A percentile compares a stretch with the other conserved stretches of the same genome.
Conservation (phyloP, 441 rosid species). For the Capsella rubella region DNA sequence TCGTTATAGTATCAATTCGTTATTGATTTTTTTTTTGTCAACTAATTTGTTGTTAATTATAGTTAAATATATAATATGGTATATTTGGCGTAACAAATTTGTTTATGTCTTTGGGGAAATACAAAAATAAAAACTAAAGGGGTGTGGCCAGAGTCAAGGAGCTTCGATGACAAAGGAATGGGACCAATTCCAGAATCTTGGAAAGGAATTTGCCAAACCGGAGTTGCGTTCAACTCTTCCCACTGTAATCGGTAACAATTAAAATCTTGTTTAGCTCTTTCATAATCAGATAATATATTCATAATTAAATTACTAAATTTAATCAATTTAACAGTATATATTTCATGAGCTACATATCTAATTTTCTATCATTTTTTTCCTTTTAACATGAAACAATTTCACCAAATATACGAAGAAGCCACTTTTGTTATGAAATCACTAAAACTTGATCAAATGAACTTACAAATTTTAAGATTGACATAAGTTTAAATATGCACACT, state of each 20-base stretch:
- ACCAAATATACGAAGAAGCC: too few relatives aligned
- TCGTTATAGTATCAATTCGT: too few relatives aligned
- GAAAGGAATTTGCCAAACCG: conserved; percentile 73
- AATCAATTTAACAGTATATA: too few relatives aligned
- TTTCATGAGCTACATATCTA: too few relatives aligned
- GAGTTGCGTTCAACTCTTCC: conserved; percentile 68
- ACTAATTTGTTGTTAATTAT: background rate
- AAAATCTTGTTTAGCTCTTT: background rate
- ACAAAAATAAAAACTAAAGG: conserved; percentile 28
- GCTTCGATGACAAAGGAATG: conserved; percentile 65
- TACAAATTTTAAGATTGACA: too few relatives aligned
- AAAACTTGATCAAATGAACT: too few relatives aligned
- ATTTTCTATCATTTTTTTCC: too few relatives aligned
- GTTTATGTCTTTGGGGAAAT: background rate
- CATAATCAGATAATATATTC: background rate
- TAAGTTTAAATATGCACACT: too few relatives aligned
- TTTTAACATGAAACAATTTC: too few relatives aligned
- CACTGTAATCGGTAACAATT: conserved; percentile 63
- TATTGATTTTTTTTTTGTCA: background rate
- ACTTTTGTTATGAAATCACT: too few relatives aligned
- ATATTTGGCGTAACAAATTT: background rate
- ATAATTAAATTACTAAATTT: background rate
- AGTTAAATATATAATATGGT: too few relatives aligned
- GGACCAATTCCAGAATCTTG: conserved; percentile 67
- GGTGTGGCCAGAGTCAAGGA: conserved; percentile 75